Base-by-base conservation (phyloP, 371 early-diverging fungal genomes). In the Cokeromyces recurvatus region DNA sequence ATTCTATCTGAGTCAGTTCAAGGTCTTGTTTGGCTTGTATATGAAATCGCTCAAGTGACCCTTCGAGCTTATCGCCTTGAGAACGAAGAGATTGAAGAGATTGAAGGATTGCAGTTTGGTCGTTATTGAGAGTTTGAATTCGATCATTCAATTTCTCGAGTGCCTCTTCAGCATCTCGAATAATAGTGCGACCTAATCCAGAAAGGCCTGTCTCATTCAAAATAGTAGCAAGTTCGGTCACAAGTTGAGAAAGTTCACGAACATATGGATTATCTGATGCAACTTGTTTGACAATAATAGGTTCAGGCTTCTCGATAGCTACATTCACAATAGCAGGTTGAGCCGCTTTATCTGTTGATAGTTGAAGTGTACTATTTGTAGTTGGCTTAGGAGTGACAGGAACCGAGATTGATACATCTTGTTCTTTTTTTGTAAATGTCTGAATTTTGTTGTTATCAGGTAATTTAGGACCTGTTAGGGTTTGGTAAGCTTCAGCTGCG, bases 121-220 rank as follows among this genome's bases (percentile, higher is more conserved):
- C 61, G 14, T 24, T 45, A 22, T 53, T 53, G 3, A 62, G 32
- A n/a, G 32, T n/a, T 9, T 52, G 19, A 27, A 59, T 52, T 3
- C 46, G 29, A 3, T 48, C 20, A 15, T 52, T 51, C 3, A 66
- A 39, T 10, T 46, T 29, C 19, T 52, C 38, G 19, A 66, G 38
- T 20, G 62, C 51, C 25, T 21, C 15, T 20, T 62, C 46, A 14
- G 66, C 66, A 12, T 51, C 46, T 14, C 41, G 44, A 6, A 66
- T 62, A 25, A 66, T 37, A 10, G 55, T 39, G 16, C 59, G 59
- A 34, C 62, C 62, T 27, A 62, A 51, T 11, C 54, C 59, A n/a
- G 62, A 55, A 15, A 66, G 48, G 14, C 66, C 66, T 27, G 66
- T 36, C 16, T 62, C 47, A 23, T 66, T 66, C 32, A 66, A 48